Base-by-base conservation (phyloP, 768 basidiomycete genomes). In the Pholiota conissans region DNA sequence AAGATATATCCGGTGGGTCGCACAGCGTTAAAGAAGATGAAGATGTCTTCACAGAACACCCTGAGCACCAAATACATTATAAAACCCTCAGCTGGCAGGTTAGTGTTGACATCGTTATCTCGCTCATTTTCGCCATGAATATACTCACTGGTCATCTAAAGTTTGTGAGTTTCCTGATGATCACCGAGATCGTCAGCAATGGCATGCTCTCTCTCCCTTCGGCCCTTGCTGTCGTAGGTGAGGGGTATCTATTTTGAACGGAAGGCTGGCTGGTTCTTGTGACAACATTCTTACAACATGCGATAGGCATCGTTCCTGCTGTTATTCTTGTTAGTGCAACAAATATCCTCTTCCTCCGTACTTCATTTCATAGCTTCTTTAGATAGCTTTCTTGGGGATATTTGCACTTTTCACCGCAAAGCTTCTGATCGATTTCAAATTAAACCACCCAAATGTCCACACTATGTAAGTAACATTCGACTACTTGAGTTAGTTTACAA, bases 371-470 rank as follows among this genome's bases (percentile, higher is more conserved):
- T 1, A 29, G 11, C 10, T 9, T 28, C 29, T 20, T 16, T 26
- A 56, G 55, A 56, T 56, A 10, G 55, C 49, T 18, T 56, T 56
- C 39, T 37, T 56, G 39, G 55, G 55, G 13, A 56, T 56, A 40
- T 56, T 56, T n/a, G 55, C 46, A n/a, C 48, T 56, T 29, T 56
- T 56, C 37, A 56, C 55, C 8, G 55, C 55, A 16, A 56, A 56
- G n/a, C 47, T 56, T 10, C 48, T 56, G 10, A 50, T 56, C 34
- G 55, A 56, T 28, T 56, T 56, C 48, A 56, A 56, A 28, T 42
- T 56, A 29, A 56, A 56, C n/a, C 55, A 56, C 24, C 55, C 55
- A 16, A 56, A 56, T 49, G 47, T 56, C 16, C 55, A 56, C 29
- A 56, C 55, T 13, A 56, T 56, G 55, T 56, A 13, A 40, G 55